phyloP scores from a whole-genome alignment of 2,329 filamentous ascomycete species.

The Neonectria ditissima region DNA sequence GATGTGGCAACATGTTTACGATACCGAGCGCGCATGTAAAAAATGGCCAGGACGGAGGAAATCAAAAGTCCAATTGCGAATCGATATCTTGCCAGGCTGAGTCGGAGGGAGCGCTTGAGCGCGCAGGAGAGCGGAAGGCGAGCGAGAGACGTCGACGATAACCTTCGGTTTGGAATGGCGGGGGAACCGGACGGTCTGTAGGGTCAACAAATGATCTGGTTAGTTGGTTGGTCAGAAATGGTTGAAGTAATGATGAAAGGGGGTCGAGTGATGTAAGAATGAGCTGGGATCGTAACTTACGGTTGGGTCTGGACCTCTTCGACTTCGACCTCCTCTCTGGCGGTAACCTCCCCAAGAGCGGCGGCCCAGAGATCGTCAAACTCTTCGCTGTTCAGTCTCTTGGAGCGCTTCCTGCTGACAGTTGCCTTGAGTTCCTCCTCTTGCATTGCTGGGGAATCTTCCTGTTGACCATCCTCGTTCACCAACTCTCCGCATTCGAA shows the following conservation, averaged over 20 bases:
- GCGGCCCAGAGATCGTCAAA: constrained; percentile 89
- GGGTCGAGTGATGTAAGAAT: constrained; percentile 22
- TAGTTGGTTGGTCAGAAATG: constrained; percentile 76
- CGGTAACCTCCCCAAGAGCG: constrained; percentile 78
- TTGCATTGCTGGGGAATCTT: constrained; percentile 68
- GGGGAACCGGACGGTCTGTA: constrained; percentile 77
- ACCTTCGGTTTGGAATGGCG: constrained; percentile 70
- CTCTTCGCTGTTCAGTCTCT: constrained; percentile 85
- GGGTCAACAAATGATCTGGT: constrained; percentile 82
- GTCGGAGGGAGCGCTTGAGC: constrained; percentile 80
- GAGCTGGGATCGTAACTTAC: constrained; percentile 61
- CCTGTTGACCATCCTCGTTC: constrained; percentile 69
- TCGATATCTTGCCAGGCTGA: constrained; percentile 88
- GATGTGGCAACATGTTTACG: constrained; percentile 73
- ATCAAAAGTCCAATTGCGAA: constrained; percentile 80
- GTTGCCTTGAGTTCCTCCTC: constrained; percentile 83
- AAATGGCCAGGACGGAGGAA: constrained; percentile 58
- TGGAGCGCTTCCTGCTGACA: constrained; percentile 80
- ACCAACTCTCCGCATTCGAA: constrained; percentile 87
- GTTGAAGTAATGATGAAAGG: constrained; percentile 43
- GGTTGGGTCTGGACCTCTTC: constrained; percentile 57
- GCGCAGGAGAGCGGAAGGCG: constrained; percentile 88
- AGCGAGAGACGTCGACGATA: constrained; percentile 91
- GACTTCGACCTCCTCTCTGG: constrained; percentile 71
- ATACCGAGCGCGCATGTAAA: constrained; percentile 75